Evolutionary conservation across 2,329 filamentous ascomycete genomes (phyloP).

Genomic region (Sporothrix euskadiensis): DNA sequence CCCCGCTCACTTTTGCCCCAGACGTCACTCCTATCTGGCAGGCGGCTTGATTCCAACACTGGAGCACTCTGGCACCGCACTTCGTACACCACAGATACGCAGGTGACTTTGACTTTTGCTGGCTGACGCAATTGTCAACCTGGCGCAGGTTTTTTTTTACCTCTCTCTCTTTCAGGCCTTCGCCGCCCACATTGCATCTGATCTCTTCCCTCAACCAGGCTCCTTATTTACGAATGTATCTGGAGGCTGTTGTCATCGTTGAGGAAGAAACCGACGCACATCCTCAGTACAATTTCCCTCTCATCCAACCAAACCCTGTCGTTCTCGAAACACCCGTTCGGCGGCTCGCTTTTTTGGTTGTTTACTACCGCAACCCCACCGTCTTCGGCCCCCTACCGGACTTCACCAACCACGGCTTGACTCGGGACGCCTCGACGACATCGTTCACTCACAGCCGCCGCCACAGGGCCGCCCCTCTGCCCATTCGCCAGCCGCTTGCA

Average conservation of each 20-base stretch:
- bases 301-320: background rate
- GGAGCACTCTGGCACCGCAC: background rate
- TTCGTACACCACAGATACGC: background rate
- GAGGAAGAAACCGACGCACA: background rate
- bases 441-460: background rate
- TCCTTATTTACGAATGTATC: background rate
- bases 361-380: background rate
- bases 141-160: background rate
- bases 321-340: background rate
- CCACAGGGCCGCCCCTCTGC: background rate
- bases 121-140: conserved; percentile 20
- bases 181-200: conserved; percentile 30
- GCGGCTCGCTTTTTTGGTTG: conserved; percentile 21
- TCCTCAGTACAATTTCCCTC: too few species aligned
- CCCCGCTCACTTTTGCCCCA: background rate
- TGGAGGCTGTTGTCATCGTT: too few species aligned
- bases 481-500: background rate
- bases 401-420: conserved; percentile 15
- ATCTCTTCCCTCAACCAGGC: conserved; percentile 15
- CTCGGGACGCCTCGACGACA: background rate
- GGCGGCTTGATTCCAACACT: background rate
- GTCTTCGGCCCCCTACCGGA: conserved; percentile 16
- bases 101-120: conserved; percentile 14
- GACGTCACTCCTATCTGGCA: background rate
- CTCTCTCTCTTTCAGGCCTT: background rate